Base-by-base conservation (phyloP, 495 filamentous ascomycete genomes). In the Glutinoglossum americanum region DNA sequence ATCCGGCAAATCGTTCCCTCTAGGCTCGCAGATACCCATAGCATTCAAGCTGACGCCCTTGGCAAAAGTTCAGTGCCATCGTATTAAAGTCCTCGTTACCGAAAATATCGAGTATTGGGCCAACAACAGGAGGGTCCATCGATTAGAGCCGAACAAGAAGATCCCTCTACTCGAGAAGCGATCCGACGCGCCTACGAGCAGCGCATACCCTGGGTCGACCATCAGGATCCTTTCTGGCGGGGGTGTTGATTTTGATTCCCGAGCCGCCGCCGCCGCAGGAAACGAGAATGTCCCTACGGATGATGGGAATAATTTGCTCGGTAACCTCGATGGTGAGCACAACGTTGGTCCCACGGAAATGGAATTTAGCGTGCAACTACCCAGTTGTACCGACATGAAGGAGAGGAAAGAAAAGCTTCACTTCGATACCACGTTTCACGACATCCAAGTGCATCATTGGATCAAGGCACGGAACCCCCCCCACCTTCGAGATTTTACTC, bases 371-470 rank as follows among this genome's bases (percentile, higher is more conserved):
- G 88, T 96, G 23, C 88, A 95, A 67, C 73, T 98, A 19, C 92
- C 92, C 4, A 93, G 89, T 44, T 98, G 92, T 64, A 21, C 30
- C 9, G 35, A 19, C 26, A 49, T 27, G 37, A 41, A 87, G 60
- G 79, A 78, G 62, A 94, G 94, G 84, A 75, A 68, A 62, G 81
- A 84, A 30, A 82, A 83, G 54, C 69, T 98, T 53, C 86, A 94
- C 67, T 94, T 92, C 60, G 89, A 97, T 63, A 95, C 89, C 53
- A 95, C 92, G 17, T 97, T 89, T 74, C 84, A 85, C 68, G 92
- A 94, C 58, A 94, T 94, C 45, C 87, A 94, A 64, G 89, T 98
- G 51, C 88, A 89, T 63, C 92, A 98, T 66, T 97, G 93, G 92
- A 96, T 98, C 64, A 98, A 98, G 81, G 92, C 93, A 78, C 54